A percentile compares a stretch with the other conserved stretches of the same genome.
These are phyloP conservation scores for Alternaria rosae DNA, from an alignment of 2,329 filamentous ascomycete species.

Conservation along the genomic window DNA sequence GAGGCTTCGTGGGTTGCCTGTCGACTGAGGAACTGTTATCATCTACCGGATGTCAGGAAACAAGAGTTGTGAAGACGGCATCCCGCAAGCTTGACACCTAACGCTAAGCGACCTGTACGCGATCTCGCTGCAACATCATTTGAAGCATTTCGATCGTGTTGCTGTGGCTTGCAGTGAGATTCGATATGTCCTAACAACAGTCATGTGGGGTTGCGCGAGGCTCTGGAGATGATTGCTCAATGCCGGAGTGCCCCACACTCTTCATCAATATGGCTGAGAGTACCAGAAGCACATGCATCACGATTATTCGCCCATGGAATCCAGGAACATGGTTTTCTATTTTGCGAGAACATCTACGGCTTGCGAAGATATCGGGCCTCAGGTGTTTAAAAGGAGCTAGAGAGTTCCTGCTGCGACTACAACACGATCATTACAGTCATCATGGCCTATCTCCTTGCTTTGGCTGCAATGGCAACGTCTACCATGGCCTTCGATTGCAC, in stretches of 20 bases:
- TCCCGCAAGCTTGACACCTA: too few relatives aligned
- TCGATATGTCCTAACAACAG: neutral
- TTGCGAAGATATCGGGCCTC: neutral
- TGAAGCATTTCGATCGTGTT: neutral
- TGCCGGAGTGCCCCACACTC: constrained; percentile 21
- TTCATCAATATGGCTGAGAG: constrained; percentile 14
- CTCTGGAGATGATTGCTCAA: neutral
- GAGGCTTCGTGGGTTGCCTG: constrained; percentile 25
- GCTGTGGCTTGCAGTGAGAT: too few relatives aligned
- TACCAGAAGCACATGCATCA: neutral
- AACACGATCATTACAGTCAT: neutral
- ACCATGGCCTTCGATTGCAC: constrained; percentile 16
- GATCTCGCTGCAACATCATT: too few relatives aligned
- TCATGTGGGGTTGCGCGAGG: constrained; percentile 12
- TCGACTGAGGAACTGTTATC: constrained; percentile 17
- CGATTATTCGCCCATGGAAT: neutral
- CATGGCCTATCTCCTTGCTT: neutral
- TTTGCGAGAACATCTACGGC: neutral
- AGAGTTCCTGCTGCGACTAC: neutral
- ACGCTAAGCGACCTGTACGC: too few relatives aligned
- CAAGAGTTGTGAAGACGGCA: constrained; percentile 19
- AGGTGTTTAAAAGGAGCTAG: neutral
- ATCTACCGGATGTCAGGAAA: constrained; percentile 16
- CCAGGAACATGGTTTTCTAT: neutral
- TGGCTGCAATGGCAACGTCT: neutral